A percentile compares a stretch with the other conserved stretches of the same genome.
phyloP scores from a whole-genome alignment of 129 eudicot genomes.

The Calendula officinalis region DNA sequence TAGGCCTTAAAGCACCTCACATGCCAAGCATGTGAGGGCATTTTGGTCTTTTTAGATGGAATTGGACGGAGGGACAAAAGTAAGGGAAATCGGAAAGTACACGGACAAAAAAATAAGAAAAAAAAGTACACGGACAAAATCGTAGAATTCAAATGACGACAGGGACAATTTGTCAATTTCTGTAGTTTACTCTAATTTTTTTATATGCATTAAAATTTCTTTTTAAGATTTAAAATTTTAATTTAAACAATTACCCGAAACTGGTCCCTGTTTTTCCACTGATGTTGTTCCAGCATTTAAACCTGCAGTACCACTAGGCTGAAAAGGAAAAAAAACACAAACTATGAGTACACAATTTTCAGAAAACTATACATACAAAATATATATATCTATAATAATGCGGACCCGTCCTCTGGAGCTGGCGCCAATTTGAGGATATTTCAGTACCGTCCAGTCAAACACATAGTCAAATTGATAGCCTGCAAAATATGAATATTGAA shows the following conservation, averaged over 20 bases:
- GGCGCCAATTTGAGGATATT: constrained; percentile 94
- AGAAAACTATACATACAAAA: neutral
- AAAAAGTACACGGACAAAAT: too few species aligned
- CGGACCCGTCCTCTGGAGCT: constrained; percentile 80
- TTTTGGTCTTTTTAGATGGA: too few species aligned
- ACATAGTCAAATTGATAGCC: constrained; percentile 99
- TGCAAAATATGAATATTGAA: constrained; percentile 23
- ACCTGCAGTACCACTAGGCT: constrained; percentile 53
- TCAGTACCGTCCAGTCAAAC: constrained; percentile 96
- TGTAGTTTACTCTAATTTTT: too few species aligned
- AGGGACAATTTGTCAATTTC: too few species aligned
- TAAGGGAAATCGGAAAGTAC: too few species aligned
- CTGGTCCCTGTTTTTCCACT: constrained; percentile 69
- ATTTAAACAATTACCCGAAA: constrained; percentile 54
- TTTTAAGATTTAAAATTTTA: neutral
- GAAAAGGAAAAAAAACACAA: constrained; percentile 39
- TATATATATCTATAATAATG: neutral
- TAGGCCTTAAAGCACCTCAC: too few species aligned
- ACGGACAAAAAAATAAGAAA: too few species aligned
- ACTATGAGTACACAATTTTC: constrained; percentile 1
- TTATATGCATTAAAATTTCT: too few species aligned
- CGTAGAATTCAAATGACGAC: too few species aligned
- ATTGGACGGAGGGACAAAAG: too few species aligned
- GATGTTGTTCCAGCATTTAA: constrained; percentile 74
- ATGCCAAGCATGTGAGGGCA: too few species aligned